phyloP scores from a whole-genome alignment of 2,329 filamentous ascomycete genomes.

The Dactylellina haptotyla region DNA sequence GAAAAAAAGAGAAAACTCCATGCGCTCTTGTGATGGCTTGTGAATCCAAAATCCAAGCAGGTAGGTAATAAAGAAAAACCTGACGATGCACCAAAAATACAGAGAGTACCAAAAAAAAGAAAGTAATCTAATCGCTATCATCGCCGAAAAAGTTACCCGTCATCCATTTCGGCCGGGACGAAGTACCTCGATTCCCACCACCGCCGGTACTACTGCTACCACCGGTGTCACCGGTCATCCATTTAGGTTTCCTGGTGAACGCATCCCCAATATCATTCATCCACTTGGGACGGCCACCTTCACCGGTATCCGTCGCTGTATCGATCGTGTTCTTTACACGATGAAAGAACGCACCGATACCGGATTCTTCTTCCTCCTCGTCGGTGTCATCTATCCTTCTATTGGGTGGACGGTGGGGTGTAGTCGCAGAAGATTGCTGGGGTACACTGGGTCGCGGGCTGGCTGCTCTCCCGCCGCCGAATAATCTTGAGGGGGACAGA shows the following conservation, averaged over 20 bases:
- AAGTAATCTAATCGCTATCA: conserved; percentile 39
- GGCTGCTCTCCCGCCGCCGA: conserved; percentile 17
- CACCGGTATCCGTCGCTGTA: conserved; percentile 68
- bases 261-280: conserved; percentile 75
- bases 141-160: conserved; percentile 51
- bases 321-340: conserved; percentile 93
- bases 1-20: conserved; percentile 23
- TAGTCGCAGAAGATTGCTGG: conserved; percentile 5
- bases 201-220: conserved; percentile 58
- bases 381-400: conserved; percentile 59
- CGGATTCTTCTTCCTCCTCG: conserved; percentile 77
- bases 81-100: conserved; percentile 16
- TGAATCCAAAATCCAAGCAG: too few relatives aligned
- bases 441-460: conserved; percentile 23
- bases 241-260: conserved; percentile 77
- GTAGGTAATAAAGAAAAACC: background rate
- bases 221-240: conserved; percentile 73
- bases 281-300: conserved; percentile 75
- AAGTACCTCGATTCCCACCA: conserved; percentile 19
- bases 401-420: conserved; percentile 38
- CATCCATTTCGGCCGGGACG: conserved; percentile 53
- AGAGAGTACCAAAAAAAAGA: background rate
- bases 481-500: conserved; percentile 26
- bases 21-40: background rate
- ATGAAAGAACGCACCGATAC: conserved; percentile 84